Conservation (phyloP, 257 asterid species). For the Euphrasia confusa region DNA sequence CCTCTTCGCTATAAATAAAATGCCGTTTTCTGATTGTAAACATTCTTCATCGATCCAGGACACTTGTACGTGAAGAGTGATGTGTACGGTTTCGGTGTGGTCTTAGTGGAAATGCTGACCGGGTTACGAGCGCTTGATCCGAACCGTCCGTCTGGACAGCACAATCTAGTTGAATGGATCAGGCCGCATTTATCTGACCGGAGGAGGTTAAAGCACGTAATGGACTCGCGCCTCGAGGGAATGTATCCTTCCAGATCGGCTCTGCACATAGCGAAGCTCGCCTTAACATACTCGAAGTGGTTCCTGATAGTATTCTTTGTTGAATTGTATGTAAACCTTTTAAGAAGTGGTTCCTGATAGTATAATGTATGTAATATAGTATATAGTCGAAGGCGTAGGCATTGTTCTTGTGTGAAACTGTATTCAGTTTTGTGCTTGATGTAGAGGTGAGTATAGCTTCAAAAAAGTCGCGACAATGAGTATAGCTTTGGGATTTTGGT, state of each 20-base stretch:
- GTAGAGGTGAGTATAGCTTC: too few relatives aligned
- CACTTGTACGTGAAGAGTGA: slow-evolving; percentile 40
- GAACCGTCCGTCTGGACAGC: slow-evolving; percentile 39
- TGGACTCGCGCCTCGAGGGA: slow-evolving; percentile 42
- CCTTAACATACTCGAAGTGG: slow-evolving; percentile 41
- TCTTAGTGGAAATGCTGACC: slow-evolving; percentile 48
- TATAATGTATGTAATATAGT: too few relatives aligned
- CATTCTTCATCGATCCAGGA: slow-evolving; percentile 28
- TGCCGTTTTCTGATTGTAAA: too few relatives aligned
- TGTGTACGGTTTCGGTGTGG: slow-evolving; percentile 33
- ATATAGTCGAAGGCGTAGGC: background rate
- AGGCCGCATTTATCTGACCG: slow-evolving; percentile 41
- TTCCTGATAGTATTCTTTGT: slow-evolving; percentile 24
- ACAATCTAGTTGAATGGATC: slow-evolving; percentile 40
- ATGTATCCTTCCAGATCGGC: slow-evolving; percentile 36
- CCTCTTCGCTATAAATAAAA: background rate
- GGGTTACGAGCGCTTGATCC: slow-evolving; percentile 42
- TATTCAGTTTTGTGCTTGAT: too few relatives aligned
- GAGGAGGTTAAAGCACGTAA: slow-evolving; percentile 45
- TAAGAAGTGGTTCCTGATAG: slow-evolving; percentile 12
- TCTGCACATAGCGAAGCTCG: slow-evolving; percentile 36
- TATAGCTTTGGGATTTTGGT: slow-evolving; percentile 71
- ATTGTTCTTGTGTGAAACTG: too few relatives aligned
- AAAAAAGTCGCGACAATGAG: too few relatives aligned
- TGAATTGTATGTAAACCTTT: too few relatives aligned